Evolutionary conservation across 2,329 filamentous ascomycete species (phyloP).

Genomic region (Paecilomyces formosus): DNA sequence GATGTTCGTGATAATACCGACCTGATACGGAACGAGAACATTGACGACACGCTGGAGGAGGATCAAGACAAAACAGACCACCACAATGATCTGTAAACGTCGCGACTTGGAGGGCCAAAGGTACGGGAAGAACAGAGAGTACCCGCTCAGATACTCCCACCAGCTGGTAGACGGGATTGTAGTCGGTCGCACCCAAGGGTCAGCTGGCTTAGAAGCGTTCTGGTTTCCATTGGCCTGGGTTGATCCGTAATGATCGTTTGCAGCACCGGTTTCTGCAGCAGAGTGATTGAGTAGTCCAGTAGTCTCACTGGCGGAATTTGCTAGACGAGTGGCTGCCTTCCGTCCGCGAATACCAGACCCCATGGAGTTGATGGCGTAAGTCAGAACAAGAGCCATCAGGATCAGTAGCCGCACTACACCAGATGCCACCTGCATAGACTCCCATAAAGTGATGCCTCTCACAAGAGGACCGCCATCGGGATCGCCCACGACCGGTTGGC

Average conservation of each 20-base stretch:
- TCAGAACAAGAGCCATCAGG: conserved; percentile 51
- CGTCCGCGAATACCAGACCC: conserved; percentile 37
- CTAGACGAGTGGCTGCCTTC: conserved; percentile 18
- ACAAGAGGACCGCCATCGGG: conserved; percentile 35
- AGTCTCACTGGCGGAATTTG: conserved; percentile 35
- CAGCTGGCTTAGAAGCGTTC: conserved; percentile 40
- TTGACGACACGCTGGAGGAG: conserved; percentile 77
- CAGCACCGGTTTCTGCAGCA: conserved; percentile 37
- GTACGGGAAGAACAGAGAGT: conserved; percentile 91
- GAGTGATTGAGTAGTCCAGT: conserved; percentile 33
- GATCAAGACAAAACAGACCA: conserved; percentile 75
- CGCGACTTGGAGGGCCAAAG: conserved; percentile 83
- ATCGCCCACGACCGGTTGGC: conserved; percentile 51
- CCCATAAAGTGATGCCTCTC: conserved; percentile 34
- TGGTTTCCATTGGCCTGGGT: conserved; percentile 33
- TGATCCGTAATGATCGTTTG: conserved; percentile 48
- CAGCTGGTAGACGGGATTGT: conserved; percentile 82
- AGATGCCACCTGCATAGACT: conserved; percentile 40
- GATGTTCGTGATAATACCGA: conserved; percentile 70
- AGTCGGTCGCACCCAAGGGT: conserved; percentile 82
- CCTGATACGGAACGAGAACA: conserved; percentile 73
- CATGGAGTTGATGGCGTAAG: conserved; percentile 49
- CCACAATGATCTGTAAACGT: conserved; percentile 67
- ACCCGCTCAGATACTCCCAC: conserved; percentile 93
- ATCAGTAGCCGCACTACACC: conserved; percentile 62